Percentiles rank a stretch among this genome's conserved stretches.
These are phyloP conservation scores for Scedosporium minutisporum DNA, from an alignment of 2,329 filamentous ascomycete genomes.

Conservation along the genomic window DNA sequence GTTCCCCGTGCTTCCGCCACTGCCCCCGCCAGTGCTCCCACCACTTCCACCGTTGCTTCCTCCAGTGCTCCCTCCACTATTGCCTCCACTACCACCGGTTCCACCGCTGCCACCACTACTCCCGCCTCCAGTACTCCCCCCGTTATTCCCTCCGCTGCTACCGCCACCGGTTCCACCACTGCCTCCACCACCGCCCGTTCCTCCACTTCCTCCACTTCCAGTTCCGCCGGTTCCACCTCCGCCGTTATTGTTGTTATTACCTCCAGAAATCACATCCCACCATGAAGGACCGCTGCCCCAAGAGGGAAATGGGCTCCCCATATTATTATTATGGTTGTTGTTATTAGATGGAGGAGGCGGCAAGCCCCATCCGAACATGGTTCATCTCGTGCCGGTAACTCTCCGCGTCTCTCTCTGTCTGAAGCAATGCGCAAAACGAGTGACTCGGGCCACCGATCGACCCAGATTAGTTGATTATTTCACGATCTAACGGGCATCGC, in stretches of 20 bases:
- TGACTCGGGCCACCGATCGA: neutral
- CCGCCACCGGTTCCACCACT: neutral
- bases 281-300: neutral
- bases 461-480: neutral
- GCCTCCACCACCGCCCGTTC: neutral
- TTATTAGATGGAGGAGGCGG: neutral
- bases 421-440: neutral
- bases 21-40: neutral
- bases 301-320: neutral
- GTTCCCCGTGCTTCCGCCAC: neutral
- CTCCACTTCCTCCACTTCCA: neutral
- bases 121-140: neutral
- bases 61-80: neutral
- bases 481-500: neutral
- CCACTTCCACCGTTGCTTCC: neutral
- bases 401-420: neutral
- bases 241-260: neutral
- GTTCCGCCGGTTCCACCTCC: neutral
- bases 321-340: neutral
- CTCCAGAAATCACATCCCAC: neutral
- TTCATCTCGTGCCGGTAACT: neutral
- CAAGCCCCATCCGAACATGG: neutral
- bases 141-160: neutral
- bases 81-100: neutral
- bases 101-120: neutral